Evolutionary conservation across 140 eudicot species (phyloP).

Genomic region (Anethum foeniculum): DNA sequence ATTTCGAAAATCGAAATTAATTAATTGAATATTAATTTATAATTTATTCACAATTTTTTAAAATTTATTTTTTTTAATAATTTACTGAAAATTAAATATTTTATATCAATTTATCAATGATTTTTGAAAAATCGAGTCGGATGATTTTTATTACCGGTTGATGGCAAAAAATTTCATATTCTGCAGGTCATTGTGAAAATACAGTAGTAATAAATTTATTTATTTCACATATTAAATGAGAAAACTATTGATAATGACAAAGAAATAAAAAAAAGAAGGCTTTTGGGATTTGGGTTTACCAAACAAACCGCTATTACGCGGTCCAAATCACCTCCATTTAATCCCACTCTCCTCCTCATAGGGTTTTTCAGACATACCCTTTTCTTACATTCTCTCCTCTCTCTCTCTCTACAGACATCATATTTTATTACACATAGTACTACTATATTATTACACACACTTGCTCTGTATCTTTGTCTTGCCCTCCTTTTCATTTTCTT

Average conservation of each 20-base stretch:
- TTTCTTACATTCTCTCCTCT: conserved; percentile 5
- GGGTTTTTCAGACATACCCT: conserved; percentile 19
- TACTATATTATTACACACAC: background rate
- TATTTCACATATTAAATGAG: background rate
- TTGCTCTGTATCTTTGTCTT: background rate
- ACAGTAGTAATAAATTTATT: background rate
- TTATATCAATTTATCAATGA: too few relatives aligned
- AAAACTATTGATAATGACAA: background rate
- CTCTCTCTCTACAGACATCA: background rate
- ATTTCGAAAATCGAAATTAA: too few relatives aligned
- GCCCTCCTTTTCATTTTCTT: background rate
- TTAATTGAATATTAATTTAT: too few relatives aligned
- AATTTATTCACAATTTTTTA: too few relatives aligned
- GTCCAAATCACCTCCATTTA: conserved; percentile 27
- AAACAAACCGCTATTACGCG: conserved; percentile 20
- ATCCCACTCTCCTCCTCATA: conserved; percentile 1
- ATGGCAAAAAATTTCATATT: background rate
- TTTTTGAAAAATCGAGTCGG: too few relatives aligned
- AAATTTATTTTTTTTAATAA: too few relatives aligned
- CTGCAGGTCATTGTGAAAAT: background rate
- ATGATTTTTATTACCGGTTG: too few relatives aligned
- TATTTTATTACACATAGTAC: background rate
- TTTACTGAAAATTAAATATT: too few relatives aligned
- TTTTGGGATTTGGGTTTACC: conserved; percentile 4
- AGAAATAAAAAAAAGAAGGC: background rate